Evolutionary conservation across 2,329 filamentous ascomycete species (phyloP), one percentile per base, ranked within the genome.

Genomic region (Leptographium procerum): DNA sequence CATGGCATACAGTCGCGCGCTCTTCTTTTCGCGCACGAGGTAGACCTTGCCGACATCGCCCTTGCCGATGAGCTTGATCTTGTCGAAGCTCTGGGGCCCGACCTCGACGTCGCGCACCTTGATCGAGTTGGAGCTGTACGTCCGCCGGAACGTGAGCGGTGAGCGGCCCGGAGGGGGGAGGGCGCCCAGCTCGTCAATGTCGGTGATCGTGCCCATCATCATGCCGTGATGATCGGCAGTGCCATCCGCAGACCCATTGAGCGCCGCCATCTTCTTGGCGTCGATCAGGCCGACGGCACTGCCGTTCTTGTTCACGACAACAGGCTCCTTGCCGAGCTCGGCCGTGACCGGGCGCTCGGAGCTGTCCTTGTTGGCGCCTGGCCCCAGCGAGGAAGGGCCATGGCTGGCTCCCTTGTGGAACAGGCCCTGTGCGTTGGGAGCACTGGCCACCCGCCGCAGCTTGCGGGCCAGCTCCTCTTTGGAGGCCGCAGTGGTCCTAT

Each of bases 41-140:
- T 99, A 99, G 1, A 99, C 94, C 76, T 99, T 99, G 62, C 94
- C 94, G 28, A 99, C 94, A 72, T 99, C 94, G 60, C 94, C 94
- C 76, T 99, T 99, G 59, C 94, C 94, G 69, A 99, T 96, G 73
- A 99, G 81, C 73, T 99, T 99, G 73, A 99, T 96, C 82, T 99
- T 99, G 79, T 99, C 94, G 67, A 99, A 99, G 70, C 92, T 97
- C 62, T 88, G 81, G 0, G 94, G 94, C 0, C 91, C 89, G 40
- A 99, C 94, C 73, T 99, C 94, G 53, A 99, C 94, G 70, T 96
- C 91, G 66, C 94, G 84, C 64, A 97, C 89, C 75, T 99, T 99
- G 78, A 99, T 99, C 47, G 94, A 97, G 72, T 97, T 99, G 64
- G 92, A 96, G 73, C 94, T 97, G 72, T 99, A 99, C 3, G 94